Evolutionary conservation across 2,329 filamentous ascomycete species (phyloP).

Genomic region (Arthrocladium fulminans): DNA sequence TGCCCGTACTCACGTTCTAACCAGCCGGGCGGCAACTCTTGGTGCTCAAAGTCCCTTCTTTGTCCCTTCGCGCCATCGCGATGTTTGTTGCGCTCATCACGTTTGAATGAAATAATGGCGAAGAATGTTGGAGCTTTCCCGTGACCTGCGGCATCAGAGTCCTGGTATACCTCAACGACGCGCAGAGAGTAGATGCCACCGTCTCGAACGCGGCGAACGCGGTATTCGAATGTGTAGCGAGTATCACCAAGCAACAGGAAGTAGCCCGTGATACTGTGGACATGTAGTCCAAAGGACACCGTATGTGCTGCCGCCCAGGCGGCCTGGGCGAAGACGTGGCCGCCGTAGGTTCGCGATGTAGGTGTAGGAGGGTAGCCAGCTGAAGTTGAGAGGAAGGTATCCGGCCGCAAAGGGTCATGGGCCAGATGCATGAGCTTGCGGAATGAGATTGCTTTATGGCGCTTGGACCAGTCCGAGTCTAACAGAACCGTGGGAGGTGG

Average conservation of each 20-base stretch:
- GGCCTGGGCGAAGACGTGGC: slow-evolving; percentile 50
- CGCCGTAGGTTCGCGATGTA: slow-evolving; percentile 37
- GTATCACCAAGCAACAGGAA: slow-evolving; percentile 43
- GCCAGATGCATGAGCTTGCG: slow-evolving; percentile 14
- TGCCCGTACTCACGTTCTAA: slow-evolving; percentile 26
- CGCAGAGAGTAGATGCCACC: slow-evolving; percentile 46
- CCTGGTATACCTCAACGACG: slow-evolving; percentile 44
- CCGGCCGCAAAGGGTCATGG: slow-evolving; percentile 3
- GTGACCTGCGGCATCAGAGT: slow-evolving; percentile 21
- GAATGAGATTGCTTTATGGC: slow-evolving; percentile 16
- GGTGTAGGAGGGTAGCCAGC: slow-evolving; percentile 17
- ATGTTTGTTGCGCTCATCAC: slow-evolving; percentile 11
- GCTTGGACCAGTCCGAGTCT: slow-evolving; percentile 6
- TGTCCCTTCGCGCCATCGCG: slow-evolving; percentile 7
- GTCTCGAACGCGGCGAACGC: slow-evolving; percentile 42
- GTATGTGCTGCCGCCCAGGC: slow-evolving; percentile 50
- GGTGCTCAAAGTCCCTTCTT: slow-evolving; percentile 14
- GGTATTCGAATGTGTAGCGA: slow-evolving; percentile 43
- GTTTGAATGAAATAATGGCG: slow-evolving; percentile 19
- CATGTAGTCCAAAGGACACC: slow-evolving; percentile 40
- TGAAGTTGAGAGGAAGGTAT: slow-evolving; percentile 17
- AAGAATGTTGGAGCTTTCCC: slow-evolving; percentile 15
- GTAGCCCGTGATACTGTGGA: slow-evolving; percentile 47
- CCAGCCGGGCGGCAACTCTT: slow-evolving; percentile 21
- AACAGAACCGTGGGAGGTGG: background rate